Base-by-base conservation (phyloP, 2,329 filamentous ascomycete genomes). In the Trichoderma breve region DNA sequence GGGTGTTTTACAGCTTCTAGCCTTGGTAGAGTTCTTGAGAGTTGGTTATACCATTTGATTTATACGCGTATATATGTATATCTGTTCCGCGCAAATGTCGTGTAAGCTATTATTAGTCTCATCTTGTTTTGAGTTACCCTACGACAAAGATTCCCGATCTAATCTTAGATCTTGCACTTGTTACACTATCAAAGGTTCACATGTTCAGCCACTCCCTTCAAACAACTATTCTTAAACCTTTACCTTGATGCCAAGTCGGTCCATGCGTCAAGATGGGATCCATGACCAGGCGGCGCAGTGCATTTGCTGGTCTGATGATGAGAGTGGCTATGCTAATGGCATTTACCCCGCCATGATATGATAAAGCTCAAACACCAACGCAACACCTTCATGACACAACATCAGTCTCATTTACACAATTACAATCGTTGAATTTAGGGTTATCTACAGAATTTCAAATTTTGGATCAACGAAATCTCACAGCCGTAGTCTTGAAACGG, bases 1-100 rank as follows among this genome's bases (percentile, higher is more conserved):
- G 72, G 72, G 53, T 73, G 26, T 63, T 73, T 14, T 73, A 72
- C 47, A 51, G 14, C 21, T 34, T 58, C 14, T 66, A 34, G 43
- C 15, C 8, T 18, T 24, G 24, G n/a, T 15, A n/a, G 57, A 57
- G 18, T 15, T 18, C 18, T 66, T n/a, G 9, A 34, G 32, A 67
- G 26, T 7, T 24, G 34, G 14, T 53, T 66, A 57, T 67, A 57
- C 63, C 63, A 39, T 43, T 67, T 43, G 26, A n/a, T 57, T 67
- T 58, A 15, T 43, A 47, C 24, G 24, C 39, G 39, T 43, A 43
- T n/a, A 43, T 64, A 30, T 43, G 15, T n/a, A 43, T 51, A 30
- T 30, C 39, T 47, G 24, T n/a, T 43, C 26, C 26, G 39, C 39
- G 39, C 39, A 43, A 2, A 43, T 43, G 36, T n/a, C 6, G 26